Evolutionary conservation across 441 rosid genomes (phyloP), one percentile per base, ranked within the genome.

Genomic region (Populus hybrid): DNA sequence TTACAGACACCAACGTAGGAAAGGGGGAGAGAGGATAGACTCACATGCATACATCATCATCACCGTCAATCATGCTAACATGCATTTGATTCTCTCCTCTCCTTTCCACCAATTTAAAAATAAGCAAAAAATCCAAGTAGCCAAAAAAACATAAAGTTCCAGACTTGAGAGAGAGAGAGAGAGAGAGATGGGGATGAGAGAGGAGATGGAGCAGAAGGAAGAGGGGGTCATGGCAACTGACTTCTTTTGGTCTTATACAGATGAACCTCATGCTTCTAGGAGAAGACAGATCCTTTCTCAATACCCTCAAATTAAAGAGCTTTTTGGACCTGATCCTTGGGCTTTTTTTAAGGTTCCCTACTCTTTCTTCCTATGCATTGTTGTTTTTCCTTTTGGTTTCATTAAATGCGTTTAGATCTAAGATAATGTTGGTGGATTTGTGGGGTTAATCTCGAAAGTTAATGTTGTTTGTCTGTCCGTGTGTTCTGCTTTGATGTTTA

Each of bases 181-280:
- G 24, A 24, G 24, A 63, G 34, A 83, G 81, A 70, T 81, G 72
- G 82, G 88, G 83, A n/a, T 86, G 83, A 75, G 82, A 79, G 82
- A 74, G 59, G 78, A 83, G 69, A 79, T 24, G 14, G 69, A 23
- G 40, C 80, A 81, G 18, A 67, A 57, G 18, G 81, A 70, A 79
- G 93, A 73, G 73, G 94, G 85, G 67, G 84, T 84, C 18, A 86
- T 90, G 99, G 97, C 95, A 3, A 82, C 86, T 1, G 97, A 92
- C 77, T 92, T 95, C 87, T 95, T 93, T 84, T 93, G 98, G 99
- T 93, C 98, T 16, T 95, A 93, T 59, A 93, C 94, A 0, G 99
- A 93, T 72, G 99, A 95, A 86, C 99, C 98, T 81, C 97, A 93
- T 66, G 91, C 97, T 77, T 87, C 95, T 0, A 84, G 97, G 73